Evolutionary conservation across 1,284 basidiomycete genomes (phyloP).

Genomic region (Sanghuangporus baumii): DNA sequence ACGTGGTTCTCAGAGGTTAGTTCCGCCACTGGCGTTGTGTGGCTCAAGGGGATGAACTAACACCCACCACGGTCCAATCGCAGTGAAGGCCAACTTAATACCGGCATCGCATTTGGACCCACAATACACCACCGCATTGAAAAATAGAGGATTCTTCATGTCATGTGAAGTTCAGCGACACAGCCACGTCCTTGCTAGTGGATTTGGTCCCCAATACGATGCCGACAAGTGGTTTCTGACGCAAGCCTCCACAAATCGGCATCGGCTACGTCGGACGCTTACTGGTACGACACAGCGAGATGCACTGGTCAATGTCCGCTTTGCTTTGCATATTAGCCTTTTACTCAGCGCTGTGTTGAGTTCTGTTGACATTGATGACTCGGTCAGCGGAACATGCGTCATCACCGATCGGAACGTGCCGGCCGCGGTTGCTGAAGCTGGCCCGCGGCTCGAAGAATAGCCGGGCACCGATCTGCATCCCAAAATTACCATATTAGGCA

Average conservation of each 20-base stretch:
- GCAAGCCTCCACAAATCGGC: not conserved
- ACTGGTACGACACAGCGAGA: not conserved
- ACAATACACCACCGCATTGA: not conserved
- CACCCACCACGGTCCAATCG: not conserved
- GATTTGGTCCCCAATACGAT: not conserved
- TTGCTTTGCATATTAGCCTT: not conserved
- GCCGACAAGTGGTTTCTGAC: not conserved
- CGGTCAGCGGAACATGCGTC: not conserved
- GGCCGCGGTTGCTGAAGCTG: not conserved
- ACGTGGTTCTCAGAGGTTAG: no score
- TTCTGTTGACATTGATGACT: not conserved
- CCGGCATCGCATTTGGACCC: not conserved
- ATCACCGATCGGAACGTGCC: not conserved
- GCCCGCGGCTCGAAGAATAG: not conserved
- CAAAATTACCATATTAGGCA: not conserved
- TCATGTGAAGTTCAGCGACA: not conserved
- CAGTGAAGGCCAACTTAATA: not conserved
- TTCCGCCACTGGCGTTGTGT: no score
- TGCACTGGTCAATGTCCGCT: not conserved
- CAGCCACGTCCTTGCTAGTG: not conserved
- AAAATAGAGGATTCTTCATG: not conserved
- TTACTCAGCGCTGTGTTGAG: not conserved
- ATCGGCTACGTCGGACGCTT: not conserved
- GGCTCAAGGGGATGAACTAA: no score
- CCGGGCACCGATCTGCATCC: not conserved